phyloP scores from a whole-genome alignment of 805 yeast genomes.

The Ogataea trehalophila region DNA sequence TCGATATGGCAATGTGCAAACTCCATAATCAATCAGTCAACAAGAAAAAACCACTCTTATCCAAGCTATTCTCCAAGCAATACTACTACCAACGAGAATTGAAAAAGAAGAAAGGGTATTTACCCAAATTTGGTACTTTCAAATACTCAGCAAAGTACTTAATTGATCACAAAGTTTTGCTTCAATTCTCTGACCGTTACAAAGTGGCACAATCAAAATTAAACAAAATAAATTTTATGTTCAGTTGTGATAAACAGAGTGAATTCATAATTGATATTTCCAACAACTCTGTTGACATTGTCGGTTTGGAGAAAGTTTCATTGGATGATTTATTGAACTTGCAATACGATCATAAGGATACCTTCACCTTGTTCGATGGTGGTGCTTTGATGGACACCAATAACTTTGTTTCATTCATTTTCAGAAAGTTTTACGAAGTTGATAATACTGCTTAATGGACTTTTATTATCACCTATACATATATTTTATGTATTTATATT shows the following conservation, averaged over 20 bases:
- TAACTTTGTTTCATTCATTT: conserved; percentile 61
- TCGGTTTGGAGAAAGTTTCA: conserved; percentile 48
- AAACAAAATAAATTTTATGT: conserved; percentile 67
- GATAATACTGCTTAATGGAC: conserved; percentile 1
- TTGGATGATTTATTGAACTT: conserved; percentile 67
- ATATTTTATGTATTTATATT: too few relatives aligned
- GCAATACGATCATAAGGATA: conserved; percentile 63
- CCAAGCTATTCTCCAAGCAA: conserved; percentile 59
- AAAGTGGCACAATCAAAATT: conserved; percentile 59
- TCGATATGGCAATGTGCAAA: conserved; percentile 39
- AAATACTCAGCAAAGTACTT: conserved; percentile 73
- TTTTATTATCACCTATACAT: too few relatives aligned
- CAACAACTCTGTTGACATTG: conserved; percentile 33
- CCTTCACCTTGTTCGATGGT: conserved; percentile 57
- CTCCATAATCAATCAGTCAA: conserved; percentile 42
- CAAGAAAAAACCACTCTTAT: conserved; percentile 34
- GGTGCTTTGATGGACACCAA: conserved; percentile 67
- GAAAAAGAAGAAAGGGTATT: conserved; percentile 57
- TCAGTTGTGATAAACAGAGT: conserved; percentile 71
- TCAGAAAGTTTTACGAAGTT: conserved; percentile 66
- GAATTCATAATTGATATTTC: conserved; percentile 71
- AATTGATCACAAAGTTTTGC: conserved; percentile 64
- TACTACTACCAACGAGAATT: conserved; percentile 71
- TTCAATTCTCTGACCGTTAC: conserved; percentile 39
- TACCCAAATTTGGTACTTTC: conserved; percentile 74